Conservation (phyloP, 2,329 filamentous ascomycete genomes). For the Zymoseptoria tritici region DNA sequence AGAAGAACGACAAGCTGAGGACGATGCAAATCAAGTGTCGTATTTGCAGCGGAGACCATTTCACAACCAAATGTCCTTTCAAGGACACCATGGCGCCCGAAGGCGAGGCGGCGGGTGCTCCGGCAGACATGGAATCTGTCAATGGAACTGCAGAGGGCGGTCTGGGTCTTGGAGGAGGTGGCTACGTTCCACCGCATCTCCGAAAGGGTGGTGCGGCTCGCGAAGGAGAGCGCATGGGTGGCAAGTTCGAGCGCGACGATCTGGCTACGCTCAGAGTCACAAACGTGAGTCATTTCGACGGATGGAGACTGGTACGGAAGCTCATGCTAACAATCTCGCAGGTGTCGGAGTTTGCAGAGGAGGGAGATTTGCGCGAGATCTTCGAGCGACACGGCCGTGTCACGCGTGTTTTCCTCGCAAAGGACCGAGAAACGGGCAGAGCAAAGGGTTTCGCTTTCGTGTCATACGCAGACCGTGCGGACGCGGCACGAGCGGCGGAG, state of each 20-base stretch:
- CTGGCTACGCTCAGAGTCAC: conserved; percentile 93
- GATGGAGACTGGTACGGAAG: background rate
- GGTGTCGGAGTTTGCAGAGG: conserved; percentile 96
- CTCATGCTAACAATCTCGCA: conserved; percentile 35
- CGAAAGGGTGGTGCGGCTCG: conserved; percentile 60
- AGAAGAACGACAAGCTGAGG: conserved; percentile 67
- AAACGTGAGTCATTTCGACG: conserved; percentile 60
- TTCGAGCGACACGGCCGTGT: conserved; percentile 97
- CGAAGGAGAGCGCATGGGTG: conserved; percentile 75
- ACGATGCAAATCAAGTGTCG: conserved; percentile 99
- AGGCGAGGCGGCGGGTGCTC: conserved; percentile 38
- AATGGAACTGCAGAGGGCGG: conserved; percentile 40
- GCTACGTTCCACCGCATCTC: conserved; percentile 91
- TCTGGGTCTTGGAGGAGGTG: conserved; percentile 61
- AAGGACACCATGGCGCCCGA: conserved; percentile 98
- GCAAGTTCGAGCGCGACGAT: conserved; percentile 96
- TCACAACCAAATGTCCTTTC: conserved; percentile 97
- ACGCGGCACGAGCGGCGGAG: conserved; percentile 86
- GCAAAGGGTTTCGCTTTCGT: conserved; percentile 99
- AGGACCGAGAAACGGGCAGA: conserved; percentile 90
- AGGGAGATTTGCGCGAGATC: conserved; percentile 90
- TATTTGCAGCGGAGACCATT: conserved; percentile 98
- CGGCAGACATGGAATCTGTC: conserved; percentile 42
- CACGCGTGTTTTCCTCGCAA: conserved; percentile 93
- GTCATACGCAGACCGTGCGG: conserved; percentile 82